Evolutionary conservation across 1,284 basidiomycete genomes (phyloP).

Genomic region (Pterulicium gracile): DNA sequence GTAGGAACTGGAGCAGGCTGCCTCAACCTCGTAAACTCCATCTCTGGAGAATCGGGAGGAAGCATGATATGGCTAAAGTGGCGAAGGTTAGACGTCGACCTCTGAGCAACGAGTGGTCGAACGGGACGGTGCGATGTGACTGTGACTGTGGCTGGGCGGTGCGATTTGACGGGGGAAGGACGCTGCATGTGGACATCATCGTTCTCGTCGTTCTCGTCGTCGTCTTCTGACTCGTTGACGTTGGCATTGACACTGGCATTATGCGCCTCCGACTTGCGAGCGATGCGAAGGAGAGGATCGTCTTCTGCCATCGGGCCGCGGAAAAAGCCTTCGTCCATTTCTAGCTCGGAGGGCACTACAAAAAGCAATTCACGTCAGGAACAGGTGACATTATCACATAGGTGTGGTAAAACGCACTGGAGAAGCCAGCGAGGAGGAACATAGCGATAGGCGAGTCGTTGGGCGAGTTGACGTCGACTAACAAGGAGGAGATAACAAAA

Average conservation of each 20-base stretch:
- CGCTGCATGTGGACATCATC: not conserved
- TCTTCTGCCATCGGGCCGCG: not conserved
- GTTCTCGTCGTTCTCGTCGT: not conserved
- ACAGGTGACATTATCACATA: not conserved
- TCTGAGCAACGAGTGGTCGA: no score
- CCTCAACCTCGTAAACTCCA: no score
- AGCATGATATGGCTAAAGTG: no score
- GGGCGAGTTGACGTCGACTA: not conserved
- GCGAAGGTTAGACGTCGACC: no score
- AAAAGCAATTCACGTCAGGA: not conserved
- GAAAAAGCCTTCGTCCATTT: not conserved
- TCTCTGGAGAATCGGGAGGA: no score
- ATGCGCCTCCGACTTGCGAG: no score
- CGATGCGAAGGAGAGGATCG: no score
- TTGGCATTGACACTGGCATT: not conserved
- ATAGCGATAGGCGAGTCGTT: conserved; percentile 1
- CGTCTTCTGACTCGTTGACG: not conserved
- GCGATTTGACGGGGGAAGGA: not conserved
- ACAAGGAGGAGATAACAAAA: not conserved
- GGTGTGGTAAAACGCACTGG: not conserved
- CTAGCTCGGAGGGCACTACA: not conserved
- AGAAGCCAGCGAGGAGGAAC: not conserved
- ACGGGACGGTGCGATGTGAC: no score
- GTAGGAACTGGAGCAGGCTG: not conserved
- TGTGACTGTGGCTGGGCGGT: no score